phyloP scores from a whole-genome alignment of 768 basidiomycete species.

The Amanita thiersii region DNA sequence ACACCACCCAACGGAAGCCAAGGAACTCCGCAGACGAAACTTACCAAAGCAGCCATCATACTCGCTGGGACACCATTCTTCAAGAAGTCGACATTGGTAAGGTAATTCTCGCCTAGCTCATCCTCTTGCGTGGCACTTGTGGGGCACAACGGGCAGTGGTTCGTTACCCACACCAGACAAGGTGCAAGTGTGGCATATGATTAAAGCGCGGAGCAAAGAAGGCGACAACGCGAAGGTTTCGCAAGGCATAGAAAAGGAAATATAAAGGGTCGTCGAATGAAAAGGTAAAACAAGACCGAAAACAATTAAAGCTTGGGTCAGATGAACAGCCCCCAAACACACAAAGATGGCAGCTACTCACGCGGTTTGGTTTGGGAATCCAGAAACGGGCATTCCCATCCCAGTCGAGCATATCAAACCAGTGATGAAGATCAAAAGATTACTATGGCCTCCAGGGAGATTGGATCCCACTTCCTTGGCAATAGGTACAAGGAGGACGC shows the following conservation, averaged over 20 bases:
- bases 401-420: slow-evolving; percentile 89
- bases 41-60: slow-evolving; percentile 74
- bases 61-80: slow-evolving; percentile 95
- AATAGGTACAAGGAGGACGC: slow-evolving; percentile 94
- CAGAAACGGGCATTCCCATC: slow-evolving; percentile 98
- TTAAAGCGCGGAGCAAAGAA: slow-evolving; percentile 8
- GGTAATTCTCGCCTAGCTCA: slow-evolving; percentile 85
- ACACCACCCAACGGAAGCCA: neutral
- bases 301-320: slow-evolving; percentile 1
- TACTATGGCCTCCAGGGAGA: slow-evolving; percentile 59
- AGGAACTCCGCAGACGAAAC: slow-evolving; percentile 16
- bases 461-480: slow-evolving; percentile 84
- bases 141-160: slow-evolving; percentile 7
- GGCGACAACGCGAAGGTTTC: neutral
- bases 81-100: slow-evolving; percentile 80
- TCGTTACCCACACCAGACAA: too few relatives aligned
- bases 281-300: neutral
- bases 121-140: slow-evolving; percentile 85
- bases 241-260: neutral
- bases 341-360: slow-evolving; percentile 33
- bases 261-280: neutral
- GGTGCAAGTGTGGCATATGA: too few relatives aligned
- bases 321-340: slow-evolving; percentile 6
- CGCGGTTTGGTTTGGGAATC: slow-evolving; percentile 99
- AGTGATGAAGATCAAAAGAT: slow-evolving; percentile 89